Conservation (phyloP, 371 early-diverging fungal species). For the Smittium culicis region DNA sequence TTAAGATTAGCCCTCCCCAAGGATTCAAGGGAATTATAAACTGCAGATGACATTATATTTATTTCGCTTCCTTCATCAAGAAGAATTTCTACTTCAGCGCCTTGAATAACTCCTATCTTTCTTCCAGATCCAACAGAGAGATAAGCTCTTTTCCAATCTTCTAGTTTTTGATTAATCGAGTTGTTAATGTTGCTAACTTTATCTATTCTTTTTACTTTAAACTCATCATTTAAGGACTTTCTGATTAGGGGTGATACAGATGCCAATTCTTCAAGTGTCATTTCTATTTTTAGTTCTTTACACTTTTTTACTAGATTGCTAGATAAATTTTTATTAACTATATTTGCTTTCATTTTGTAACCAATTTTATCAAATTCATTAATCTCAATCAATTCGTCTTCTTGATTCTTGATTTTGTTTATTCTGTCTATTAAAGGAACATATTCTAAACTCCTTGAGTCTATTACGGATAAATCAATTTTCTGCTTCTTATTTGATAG, state of each 20-base stretch:
- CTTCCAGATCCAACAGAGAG: not conserved
- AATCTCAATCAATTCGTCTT: too few relatives aligned
- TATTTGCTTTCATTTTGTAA: not conserved
- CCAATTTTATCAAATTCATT: too few relatives aligned
- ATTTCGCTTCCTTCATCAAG: conserved; percentile 1
- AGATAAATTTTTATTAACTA: not conserved
- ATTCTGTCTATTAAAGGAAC: too few relatives aligned
- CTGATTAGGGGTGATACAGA: not conserved
- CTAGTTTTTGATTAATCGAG: not conserved
- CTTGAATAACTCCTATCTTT: not conserved
- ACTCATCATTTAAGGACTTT: not conserved
- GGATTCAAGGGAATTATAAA: not conserved
- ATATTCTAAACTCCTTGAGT: too few relatives aligned
- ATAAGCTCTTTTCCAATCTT: not conserved
- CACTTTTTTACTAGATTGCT: not conserved
- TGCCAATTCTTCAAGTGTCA: not conserved
- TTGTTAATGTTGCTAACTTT: not conserved
- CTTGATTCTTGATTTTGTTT: too few relatives aligned
- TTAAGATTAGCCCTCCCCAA: not conserved
- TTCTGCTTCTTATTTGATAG: not conserved
- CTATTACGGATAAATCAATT: too few relatives aligned
- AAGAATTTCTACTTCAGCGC: not conserved
- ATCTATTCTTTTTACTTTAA: not conserved
- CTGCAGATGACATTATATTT: not conserved
- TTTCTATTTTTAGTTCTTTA: not conserved